These are phyloP conservation scores for Picea sitchensis DNA, from an alignment of 75 land plant genomes.

Conservation along the genomic window DNA sequence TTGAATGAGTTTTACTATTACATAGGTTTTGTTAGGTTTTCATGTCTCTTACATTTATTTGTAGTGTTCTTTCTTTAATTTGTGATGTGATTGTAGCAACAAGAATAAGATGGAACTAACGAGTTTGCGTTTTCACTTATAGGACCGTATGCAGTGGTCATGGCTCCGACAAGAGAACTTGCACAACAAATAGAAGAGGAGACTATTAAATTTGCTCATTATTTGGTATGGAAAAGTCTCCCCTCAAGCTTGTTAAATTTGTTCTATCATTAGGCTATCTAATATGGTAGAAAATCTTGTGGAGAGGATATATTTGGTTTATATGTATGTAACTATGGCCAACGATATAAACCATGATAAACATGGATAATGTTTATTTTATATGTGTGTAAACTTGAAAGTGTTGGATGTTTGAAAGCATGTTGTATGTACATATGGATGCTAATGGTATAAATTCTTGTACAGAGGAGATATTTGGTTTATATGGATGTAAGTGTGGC, in stretches of 20 bases:
- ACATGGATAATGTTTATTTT: no score
- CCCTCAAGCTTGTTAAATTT: background rate
- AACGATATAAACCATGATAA: background rate
- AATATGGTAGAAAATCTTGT: background rate
- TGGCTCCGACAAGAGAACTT: constrained; percentile 99
- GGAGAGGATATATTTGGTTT: background rate
- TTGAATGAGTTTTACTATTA: constrained; percentile 1
- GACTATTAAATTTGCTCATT: constrained; percentile 95
- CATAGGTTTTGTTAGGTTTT: no score
- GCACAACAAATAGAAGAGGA: constrained; percentile 99
- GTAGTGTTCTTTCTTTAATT: no score
- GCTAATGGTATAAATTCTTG: background rate
- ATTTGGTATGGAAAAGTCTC: constrained; percentile 33
- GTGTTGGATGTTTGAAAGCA: no score
- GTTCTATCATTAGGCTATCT: background rate
- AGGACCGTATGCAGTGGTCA: constrained; percentile 99
- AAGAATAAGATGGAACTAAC: no score
- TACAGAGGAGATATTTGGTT: background rate
- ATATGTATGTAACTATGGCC: background rate
- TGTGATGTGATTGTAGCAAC: background rate
- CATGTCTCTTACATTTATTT: no score
- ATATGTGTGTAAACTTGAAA: no score
- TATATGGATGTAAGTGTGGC: background rate
- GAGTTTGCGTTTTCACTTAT: background rate
- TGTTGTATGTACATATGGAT: no score